Percentiles rank a stretch among this genome's conserved stretches.
phyloP scores from a whole-genome alignment of 1,284 basidiomycete species.

The Athelia psychrophila region DNA sequence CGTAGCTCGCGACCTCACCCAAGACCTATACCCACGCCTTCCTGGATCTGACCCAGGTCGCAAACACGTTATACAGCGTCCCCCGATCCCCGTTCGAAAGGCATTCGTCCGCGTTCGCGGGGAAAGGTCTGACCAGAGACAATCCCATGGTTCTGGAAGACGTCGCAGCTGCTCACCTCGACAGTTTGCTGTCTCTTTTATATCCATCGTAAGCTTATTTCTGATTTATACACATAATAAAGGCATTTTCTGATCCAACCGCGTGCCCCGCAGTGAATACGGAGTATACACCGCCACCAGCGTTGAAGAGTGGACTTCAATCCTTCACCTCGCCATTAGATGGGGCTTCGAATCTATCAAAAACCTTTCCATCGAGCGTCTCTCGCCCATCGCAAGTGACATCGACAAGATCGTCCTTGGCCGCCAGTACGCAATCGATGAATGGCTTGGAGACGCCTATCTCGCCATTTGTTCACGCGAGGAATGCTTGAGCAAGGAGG shows the following conservation, averaged over 20 bases:
- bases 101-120: slow-evolving; percentile 14
- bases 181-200: neutral
- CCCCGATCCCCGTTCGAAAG: slow-evolving; percentile 16
- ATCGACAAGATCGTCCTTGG: slow-evolving; percentile 2
- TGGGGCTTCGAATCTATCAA: neutral
- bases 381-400: neutral
- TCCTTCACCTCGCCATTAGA: neutral
- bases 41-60: slow-evolving; percentile 8
- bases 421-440: neutral
- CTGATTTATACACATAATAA: neutral
- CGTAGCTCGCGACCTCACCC: too few species aligned
- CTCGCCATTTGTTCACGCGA: neutral
- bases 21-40: too few species aligned
- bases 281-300: neutral
- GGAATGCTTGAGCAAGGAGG: neutral
- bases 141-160: neutral
- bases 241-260: neutral
- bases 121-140: neutral
- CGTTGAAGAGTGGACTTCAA: neutral
- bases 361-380: neutral
- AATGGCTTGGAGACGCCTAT: neutral
- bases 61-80: slow-evolving; percentile 10
- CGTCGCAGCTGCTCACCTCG: neutral
- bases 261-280: neutral
- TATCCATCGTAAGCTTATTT: neutral